Conservation (phyloP, 164 flowering plant species). For the Nymphaea colorata region DNA sequence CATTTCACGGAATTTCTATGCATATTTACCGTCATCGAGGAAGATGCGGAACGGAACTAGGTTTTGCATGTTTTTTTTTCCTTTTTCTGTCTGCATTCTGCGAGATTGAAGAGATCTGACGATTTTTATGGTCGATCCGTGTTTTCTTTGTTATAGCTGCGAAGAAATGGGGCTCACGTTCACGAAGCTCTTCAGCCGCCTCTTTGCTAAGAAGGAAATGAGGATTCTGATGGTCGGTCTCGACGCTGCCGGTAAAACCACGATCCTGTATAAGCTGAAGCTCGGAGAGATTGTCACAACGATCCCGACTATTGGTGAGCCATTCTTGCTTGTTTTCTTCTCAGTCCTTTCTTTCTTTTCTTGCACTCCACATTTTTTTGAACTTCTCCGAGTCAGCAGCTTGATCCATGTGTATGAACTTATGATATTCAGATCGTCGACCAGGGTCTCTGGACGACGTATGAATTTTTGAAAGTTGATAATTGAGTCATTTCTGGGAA, state of each 20-base stretch:
- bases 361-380: background rate
- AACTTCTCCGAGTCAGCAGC: background rate
- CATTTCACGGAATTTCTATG: too few species aligned
- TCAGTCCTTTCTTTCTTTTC: background rate
- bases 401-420: too few species aligned
- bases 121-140: background rate
- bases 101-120: background rate
- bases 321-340: background rate
- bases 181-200: constrained; percentile 13
- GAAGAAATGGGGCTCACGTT: constrained; percentile 15
- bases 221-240: constrained; percentile 17
- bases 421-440: too few species aligned
- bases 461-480: too few species aligned
- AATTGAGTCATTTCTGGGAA: too few species aligned
- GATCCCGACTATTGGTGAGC: constrained; percentile 13
- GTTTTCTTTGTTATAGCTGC: background rate
- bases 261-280: constrained; percentile 17
- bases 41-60: too few species aligned
- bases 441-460: too few species aligned
- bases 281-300: constrained; percentile 15
- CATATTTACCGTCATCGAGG: too few species aligned
- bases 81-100: too few species aligned
- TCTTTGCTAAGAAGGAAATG: constrained; percentile 18
- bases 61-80: too few species aligned
- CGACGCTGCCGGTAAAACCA: constrained; percentile 16